Evolutionary conservation across 495 filamentous ascomycete species (phyloP).

Genomic region (Neurospora sp.): DNA sequence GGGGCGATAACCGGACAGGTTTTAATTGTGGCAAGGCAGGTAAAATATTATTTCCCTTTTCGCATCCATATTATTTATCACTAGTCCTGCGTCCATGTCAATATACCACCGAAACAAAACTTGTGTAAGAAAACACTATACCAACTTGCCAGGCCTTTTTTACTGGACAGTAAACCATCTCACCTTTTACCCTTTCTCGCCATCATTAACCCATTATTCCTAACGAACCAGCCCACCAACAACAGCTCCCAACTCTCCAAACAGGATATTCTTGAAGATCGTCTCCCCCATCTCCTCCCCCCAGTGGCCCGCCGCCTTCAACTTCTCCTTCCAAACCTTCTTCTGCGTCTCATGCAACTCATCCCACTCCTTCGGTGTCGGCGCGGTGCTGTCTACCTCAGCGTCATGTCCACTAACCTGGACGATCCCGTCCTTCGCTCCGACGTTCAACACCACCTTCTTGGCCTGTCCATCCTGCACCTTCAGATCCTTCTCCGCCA

Average conservation of each 20-base stretch:
- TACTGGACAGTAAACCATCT: background rate
- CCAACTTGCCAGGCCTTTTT: background rate
- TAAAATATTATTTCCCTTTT: background rate
- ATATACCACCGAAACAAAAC: background rate
- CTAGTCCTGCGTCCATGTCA: background rate
- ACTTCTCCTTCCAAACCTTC: conserved; percentile 54
- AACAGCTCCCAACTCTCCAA: conserved; percentile 53
- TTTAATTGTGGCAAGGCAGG: background rate
- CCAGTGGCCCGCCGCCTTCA: conserved; percentile 66
- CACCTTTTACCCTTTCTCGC: background rate
- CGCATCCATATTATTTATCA: background rate
- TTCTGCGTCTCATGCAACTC: conserved; percentile 50
- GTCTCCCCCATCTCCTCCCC: conserved; percentile 58
- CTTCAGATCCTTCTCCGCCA: background rate
- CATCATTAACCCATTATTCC: background rate
- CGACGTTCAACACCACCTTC: conserved; percentile 11
- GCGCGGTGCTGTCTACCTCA: conserved; percentile 16
- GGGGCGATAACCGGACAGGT: background rate
- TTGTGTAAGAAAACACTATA: background rate
- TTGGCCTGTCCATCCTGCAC: background rate
- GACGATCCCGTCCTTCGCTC: conserved; percentile 15
- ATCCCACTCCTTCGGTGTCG: conserved; percentile 49
- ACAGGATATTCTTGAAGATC: conserved; percentile 64
- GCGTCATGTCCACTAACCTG: conserved; percentile 36
- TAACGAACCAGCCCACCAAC: conserved; percentile 41